Base-by-base conservation (phyloP, 2,329 filamentous ascomycete species). In the Rhinocladiella similis region DNA sequence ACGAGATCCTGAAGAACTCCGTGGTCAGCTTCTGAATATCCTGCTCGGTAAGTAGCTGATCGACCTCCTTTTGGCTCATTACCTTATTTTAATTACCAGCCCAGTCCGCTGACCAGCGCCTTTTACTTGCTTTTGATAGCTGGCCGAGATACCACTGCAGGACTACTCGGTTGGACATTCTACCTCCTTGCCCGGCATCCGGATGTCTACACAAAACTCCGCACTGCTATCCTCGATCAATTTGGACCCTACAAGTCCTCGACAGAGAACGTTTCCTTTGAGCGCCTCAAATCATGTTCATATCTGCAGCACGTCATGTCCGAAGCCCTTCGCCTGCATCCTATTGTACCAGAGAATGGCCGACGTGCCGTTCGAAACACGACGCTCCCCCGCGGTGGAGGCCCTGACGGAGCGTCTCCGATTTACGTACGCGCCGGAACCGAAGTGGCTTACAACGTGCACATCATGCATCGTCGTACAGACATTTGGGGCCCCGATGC, bases 281-380 rank as follows among this genome's bases (percentile, higher is more conserved):
- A 38, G 10, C 22, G 35, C 13, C 83, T 96, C 68, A 79, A 95
- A 77, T 80, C 80, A 61, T 95, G 96, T 90, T 86, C 87, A 65
- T 54, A 56, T 41, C 20, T 60, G 35, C 39, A 50, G 36, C 18
- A 60, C 46, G 56, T 66, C 25, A 61, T 71, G 38, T 63, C 65
- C 10, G 57, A 60, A 35, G 47, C 39, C 13, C 53, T 57, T 22
- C 49, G 55, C 9, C 36, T 46, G 4, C 45, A 53, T 14, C 45
- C 50, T 3, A 50, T 57, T 22, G 55, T 57, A 7, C 55, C 55
- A 19, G 54, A 54, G 50, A 57, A 57, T 27, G 46, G 50, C 9
- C 50, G 55, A 9, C 38, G 36, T 9, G 56, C 59, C 16, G 22
- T 60, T 14, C 53, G 53, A 7, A 65, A 68, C 39, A 66, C 63